These are phyloP conservation scores for Trichosanthes cucumerina DNA, from an alignment of 306 rosid species.

Conservation along the genomic window DNA sequence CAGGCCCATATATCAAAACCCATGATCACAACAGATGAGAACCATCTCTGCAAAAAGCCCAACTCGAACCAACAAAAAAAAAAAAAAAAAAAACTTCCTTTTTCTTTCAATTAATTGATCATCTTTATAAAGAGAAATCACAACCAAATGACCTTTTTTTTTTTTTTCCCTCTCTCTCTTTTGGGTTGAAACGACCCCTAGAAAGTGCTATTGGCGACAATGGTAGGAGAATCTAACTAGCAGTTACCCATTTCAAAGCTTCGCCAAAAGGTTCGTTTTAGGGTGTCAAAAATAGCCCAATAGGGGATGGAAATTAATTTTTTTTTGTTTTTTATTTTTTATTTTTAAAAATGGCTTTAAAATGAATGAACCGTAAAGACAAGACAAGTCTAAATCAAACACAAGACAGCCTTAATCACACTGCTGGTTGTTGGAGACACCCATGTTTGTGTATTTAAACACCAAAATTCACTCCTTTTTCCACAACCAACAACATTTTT, in stretches of 20 bases:
- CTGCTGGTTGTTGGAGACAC: slow-evolving; percentile 25
- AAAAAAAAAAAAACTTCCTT: too few relatives aligned
- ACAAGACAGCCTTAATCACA: slow-evolving; percentile 9
- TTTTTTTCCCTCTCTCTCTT: not conserved
- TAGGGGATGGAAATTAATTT: too few relatives aligned
- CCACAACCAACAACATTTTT: not conserved
- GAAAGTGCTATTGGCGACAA: not conserved
- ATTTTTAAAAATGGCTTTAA: not conserved
- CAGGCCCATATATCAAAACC: not conserved
- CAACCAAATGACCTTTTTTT: not conserved
- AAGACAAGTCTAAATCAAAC: not conserved
- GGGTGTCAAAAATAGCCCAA: not conserved
- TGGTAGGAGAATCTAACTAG: not conserved
- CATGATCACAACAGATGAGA: not conserved
- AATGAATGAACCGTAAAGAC: not conserved
- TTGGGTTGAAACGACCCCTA: not conserved
- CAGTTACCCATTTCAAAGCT: not conserved
- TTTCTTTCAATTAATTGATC: not conserved
- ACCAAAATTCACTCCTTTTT: not conserved
- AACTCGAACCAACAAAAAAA: not conserved
- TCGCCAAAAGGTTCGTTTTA: not conserved
- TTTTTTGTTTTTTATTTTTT: too few relatives aligned
- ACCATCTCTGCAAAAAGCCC: not conserved
- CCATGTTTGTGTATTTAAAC: not conserved
- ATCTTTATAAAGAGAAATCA: not conserved